Evolutionary conservation across 163 green algal species (phyloP).

Genomic region (Scenedesmus sp.): DNA sequence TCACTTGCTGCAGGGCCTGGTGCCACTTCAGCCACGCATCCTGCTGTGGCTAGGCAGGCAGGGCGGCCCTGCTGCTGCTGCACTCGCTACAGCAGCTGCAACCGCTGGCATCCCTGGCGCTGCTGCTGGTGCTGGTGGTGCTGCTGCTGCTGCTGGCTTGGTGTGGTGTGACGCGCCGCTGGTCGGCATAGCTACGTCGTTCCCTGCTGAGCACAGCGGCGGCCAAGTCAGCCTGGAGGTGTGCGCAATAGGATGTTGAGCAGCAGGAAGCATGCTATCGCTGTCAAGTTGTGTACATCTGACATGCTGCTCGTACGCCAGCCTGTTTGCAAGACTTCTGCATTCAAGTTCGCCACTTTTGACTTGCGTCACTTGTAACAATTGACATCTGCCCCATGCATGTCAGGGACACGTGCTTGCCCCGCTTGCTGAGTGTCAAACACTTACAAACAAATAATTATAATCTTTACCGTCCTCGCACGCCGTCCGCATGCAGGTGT

Average conservation of each 20-base stretch:
- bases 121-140: neutral
- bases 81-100: conserved; percentile 34
- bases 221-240: conserved; percentile 17
- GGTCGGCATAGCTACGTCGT: conserved; percentile 9
- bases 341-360: too few relatives aligned
- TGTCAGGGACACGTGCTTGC: too few relatives aligned
- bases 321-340: too few relatives aligned
- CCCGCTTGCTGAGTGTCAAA: too few relatives aligned
- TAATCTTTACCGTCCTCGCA: neutral
- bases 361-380: too few relatives aligned
- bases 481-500: conserved; percentile 1
- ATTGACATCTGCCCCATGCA: too few relatives aligned
- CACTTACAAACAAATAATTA: neutral
- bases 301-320: too few relatives aligned
- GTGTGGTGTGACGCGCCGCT: conserved; percentile 29
- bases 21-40: conserved; percentile 6
- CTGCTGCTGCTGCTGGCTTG: neutral
- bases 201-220: neutral
- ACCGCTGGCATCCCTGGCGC: neutral
- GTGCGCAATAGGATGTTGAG: neutral
- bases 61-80: conserved; percentile 27
- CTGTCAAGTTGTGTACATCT: neutral
- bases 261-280: too few relatives aligned
- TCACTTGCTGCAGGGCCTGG: neutral
- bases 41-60: conserved; percentile 39